Percentiles rank a stretch among this genome's conserved stretches.
phyloP scores from a whole-genome alignment of 306 rosid genomes.

The Acacia crassicarpa region DNA sequence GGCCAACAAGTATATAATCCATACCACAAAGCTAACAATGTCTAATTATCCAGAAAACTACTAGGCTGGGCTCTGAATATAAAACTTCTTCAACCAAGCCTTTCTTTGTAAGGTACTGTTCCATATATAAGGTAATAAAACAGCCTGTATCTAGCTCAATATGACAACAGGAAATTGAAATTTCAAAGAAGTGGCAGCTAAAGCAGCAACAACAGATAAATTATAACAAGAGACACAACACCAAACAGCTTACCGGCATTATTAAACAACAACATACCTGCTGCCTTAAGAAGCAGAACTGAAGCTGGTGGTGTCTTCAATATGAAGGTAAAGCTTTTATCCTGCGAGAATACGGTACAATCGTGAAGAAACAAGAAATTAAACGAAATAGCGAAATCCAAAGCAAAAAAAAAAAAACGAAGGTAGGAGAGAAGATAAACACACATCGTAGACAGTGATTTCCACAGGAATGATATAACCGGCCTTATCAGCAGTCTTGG shows the following conservation, averaged over 20 bases:
- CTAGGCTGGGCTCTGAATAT: not conserved
- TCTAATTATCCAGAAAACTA: not conserved
- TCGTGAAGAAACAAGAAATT: not conserved
- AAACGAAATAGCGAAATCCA: not conserved
- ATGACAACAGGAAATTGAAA: not conserved
- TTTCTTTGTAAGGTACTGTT: not conserved
- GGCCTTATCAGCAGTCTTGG: constrained; percentile 89
- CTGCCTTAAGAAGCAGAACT: constrained; percentile 91
- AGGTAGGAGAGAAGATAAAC: constrained; percentile 28
- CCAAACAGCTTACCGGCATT: constrained; percentile 28
- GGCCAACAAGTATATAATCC: not conserved
- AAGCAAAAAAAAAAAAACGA: too few relatives aligned
- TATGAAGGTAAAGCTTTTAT: constrained; percentile 91
- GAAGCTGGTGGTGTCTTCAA: constrained; percentile 98
- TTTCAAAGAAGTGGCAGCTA: not conserved
- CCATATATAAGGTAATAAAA: not conserved
- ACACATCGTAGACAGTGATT: constrained; percentile 91
- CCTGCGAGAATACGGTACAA: constrained; percentile 44
- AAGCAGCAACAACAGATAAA: not conserved
- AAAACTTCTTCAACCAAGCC: not conserved
- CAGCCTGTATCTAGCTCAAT: not conserved
- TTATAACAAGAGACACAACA: constrained; percentile 17
- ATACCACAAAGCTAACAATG: not conserved
- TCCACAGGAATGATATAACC: constrained; percentile 97
- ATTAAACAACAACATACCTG: constrained; percentile 53